Evolutionary conservation across 1,139 yeast species (phyloP).

Genomic region (Hyphopichia wangnamkhiaoensis): DNA sequence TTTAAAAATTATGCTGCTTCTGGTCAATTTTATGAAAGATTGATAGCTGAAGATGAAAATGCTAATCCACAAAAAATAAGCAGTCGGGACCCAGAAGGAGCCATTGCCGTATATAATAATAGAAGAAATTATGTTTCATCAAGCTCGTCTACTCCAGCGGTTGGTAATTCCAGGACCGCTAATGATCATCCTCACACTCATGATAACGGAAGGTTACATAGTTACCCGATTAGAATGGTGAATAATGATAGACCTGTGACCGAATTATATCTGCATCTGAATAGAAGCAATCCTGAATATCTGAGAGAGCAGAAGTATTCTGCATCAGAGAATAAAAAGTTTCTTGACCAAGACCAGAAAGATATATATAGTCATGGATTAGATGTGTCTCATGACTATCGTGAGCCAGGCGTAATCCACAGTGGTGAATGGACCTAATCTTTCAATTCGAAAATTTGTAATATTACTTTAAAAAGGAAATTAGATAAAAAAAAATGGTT

Average conservation of each 20-base stretch:
- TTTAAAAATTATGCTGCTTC: conserved; percentile 29
- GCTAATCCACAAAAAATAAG: not conserved
- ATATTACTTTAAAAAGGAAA: not conserved
- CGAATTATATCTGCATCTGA: too few relatives aligned
- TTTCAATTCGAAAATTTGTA: not conserved
- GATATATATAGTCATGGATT: too few relatives aligned
- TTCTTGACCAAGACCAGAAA: not conserved
- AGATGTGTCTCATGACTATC: too few relatives aligned
- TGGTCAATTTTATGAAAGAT: conserved; percentile 26
- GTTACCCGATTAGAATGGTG: not conserved
- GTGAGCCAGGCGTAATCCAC: too few relatives aligned
- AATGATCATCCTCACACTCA: not conserved
- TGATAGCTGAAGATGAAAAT: not conserved
- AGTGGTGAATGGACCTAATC: conserved; percentile 1
- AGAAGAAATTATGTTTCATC: not conserved
- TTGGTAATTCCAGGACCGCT: too few relatives aligned
- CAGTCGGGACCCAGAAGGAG: not conserved
- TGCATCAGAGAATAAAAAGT: too few relatives aligned
- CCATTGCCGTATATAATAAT: not conserved
- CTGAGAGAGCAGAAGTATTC: not conserved
- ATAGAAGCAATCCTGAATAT: not conserved
- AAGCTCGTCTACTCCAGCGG: too few relatives aligned
- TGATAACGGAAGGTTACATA: not conserved
- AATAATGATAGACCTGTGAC: not conserved
- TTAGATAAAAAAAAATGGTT: not conserved